Conservation (phyloP, 805 yeast species). For the Candida odintsovae region DNA sequence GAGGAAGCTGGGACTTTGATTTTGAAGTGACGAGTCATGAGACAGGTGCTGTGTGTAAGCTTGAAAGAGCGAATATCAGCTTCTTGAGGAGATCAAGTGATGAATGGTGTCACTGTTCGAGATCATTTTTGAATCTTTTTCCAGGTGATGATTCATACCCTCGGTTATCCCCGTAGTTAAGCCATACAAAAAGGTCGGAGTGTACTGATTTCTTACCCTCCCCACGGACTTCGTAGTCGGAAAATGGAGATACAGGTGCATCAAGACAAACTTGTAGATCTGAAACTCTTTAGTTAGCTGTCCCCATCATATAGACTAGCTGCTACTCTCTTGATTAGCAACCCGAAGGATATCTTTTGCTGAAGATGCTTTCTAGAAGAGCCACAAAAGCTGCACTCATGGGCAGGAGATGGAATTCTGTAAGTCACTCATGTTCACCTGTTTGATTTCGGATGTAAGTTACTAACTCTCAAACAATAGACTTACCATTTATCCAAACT, state of each 20-base stretch:
- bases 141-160: background rate
- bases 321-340: background rate
- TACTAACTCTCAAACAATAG: conserved; percentile 5
- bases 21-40: conserved; percentile 46
- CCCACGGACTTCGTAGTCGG: background rate
- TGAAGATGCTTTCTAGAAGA: background rate
- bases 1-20: conserved; percentile 92
- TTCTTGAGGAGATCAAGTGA: background rate
- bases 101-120: background rate
- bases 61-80: background rate
- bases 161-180: conserved; percentile 2
- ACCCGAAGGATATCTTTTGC: background rate
- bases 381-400: background rate
- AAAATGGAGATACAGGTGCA: background rate
- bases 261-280: background rate
- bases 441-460: conserved; percentile 2
- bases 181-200: conserved; percentile 1
- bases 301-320: background rate
- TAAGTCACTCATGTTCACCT: conserved; percentile 18
- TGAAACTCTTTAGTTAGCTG: background rate
- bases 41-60: background rate
- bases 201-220: background rate
- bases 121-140: conserved; percentile 1
- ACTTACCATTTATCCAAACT: conserved; percentile 35
- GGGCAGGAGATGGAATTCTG: conserved; percentile 9